Conservation (phyloP, 768 basidiomycete species). For the Tylopilus vinaceipallidus region DNA sequence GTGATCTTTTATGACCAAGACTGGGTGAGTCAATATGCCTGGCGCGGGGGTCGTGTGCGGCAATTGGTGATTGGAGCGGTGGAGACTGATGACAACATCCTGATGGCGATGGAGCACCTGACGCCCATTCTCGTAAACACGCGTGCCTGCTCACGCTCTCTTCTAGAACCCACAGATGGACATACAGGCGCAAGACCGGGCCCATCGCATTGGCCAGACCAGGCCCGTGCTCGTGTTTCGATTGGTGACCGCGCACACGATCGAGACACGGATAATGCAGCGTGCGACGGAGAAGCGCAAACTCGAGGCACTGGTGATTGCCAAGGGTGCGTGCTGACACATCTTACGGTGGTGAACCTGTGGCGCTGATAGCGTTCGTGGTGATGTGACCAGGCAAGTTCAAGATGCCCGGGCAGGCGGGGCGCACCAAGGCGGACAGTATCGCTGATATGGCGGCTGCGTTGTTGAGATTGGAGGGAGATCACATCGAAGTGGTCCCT, state of each 20-base stretch:
- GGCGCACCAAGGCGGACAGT: constrained; percentile 55
- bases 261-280: constrained; percentile 91
- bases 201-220: constrained; percentile 95
- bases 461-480: constrained; percentile 77
- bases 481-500: constrained; percentile 85
- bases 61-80: neutral
- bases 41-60: neutral
- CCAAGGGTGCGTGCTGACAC: constrained; percentile 55
- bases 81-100: neutral
- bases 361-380: neutral
- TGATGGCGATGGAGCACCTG: too few species aligned
- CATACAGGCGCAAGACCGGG: constrained; percentile 91
- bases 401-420: constrained; percentile 63
- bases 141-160: too few species aligned
- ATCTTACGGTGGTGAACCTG: neutral
- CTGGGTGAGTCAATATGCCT: constrained; percentile 16
- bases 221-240: constrained; percentile 88
- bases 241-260: constrained; percentile 80
- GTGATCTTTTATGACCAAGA: constrained; percentile 27
- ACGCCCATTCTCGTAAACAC: too few species aligned
- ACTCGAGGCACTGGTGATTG: constrained; percentile 93
- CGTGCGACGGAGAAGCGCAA: constrained; percentile 84
- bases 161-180: constrained; percentile 99
- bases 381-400: constrained; percentile 61
- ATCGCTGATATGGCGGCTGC: constrained; percentile 80